Conservation (phyloP, 148 eudicot genomes). For the Linanthus parryae region DNA sequence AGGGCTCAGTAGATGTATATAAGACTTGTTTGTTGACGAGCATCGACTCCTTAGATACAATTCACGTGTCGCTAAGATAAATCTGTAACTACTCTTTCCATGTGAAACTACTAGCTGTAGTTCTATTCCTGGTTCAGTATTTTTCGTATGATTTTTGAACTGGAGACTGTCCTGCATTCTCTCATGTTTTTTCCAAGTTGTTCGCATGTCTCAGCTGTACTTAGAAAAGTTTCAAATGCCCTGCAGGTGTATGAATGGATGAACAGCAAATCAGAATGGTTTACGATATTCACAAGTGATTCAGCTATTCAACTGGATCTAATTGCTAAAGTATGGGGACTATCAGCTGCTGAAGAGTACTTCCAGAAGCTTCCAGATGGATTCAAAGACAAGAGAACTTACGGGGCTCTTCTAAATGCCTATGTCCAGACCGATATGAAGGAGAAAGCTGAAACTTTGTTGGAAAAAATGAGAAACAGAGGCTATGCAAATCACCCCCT, state of each 20-base stretch:
- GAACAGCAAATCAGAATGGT: slow-evolving; percentile 58
- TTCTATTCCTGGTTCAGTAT: too few relatives aligned
- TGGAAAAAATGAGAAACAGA: slow-evolving; percentile 51
- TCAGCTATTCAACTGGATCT: slow-evolving; percentile 82
- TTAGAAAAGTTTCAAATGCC: slow-evolving; percentile 1
- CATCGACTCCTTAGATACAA: too few relatives aligned
- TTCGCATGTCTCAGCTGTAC: neutral
- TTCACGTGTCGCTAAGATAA: too few relatives aligned
- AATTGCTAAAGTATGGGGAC: slow-evolving; percentile 69
- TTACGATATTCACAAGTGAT: slow-evolving; percentile 58
- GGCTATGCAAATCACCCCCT: slow-evolving; percentile 46
- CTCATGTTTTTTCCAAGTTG: neutral
- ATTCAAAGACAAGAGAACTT: slow-evolving; percentile 56
- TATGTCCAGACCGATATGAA: slow-evolving; percentile 54
- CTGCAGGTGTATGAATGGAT: slow-evolving; percentile 89
- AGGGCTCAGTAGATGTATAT: too few relatives aligned
- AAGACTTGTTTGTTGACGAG: too few relatives aligned
- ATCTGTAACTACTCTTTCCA: too few relatives aligned
- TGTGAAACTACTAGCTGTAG: too few relatives aligned
- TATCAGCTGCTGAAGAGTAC: slow-evolving; percentile 73
- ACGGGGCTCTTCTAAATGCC: slow-evolving; percentile 80
- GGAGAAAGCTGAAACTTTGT: slow-evolving; percentile 63
- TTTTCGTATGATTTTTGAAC: neutral
- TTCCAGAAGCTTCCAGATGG: slow-evolving; percentile 49
- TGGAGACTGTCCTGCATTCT: neutral